Conservation (phyloP, 2,329 filamentous ascomycete species). For the Helotiales sp. region DNA sequence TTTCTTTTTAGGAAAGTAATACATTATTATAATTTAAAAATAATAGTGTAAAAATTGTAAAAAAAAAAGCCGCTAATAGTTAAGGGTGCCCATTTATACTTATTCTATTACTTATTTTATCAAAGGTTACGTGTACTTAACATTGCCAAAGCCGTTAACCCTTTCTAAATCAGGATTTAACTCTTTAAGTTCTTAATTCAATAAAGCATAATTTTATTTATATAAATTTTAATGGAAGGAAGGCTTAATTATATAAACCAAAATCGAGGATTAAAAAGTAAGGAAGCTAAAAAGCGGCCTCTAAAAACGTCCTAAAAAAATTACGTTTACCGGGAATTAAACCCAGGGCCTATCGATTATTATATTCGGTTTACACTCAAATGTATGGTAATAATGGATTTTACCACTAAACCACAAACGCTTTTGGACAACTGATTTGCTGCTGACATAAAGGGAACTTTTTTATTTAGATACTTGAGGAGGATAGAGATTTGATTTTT, state of each 20-base stretch:
- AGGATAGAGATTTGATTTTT: background rate
- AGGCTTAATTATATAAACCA: background rate
- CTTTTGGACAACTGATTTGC: background rate
- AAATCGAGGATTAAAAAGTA: background rate
- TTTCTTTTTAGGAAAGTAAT: background rate
- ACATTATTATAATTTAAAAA: background rate
- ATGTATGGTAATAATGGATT: conserved; percentile 31
- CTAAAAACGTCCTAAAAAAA: background rate
- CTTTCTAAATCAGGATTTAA: background rate
- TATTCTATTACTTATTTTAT: background rate
- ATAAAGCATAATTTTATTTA: background rate
- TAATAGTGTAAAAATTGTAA: background rate
- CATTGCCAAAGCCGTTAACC: background rate
- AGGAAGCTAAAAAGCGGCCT: background rate
- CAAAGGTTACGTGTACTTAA: background rate
- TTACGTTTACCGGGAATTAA: no score
- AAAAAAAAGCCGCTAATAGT: background rate
- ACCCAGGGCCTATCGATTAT: conserved; percentile 7
- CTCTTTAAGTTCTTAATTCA: background rate
- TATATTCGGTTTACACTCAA: background rate
- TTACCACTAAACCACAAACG: conserved; percentile 30
- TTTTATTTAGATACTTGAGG: background rate
- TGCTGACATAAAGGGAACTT: background rate
- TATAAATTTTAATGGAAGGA: background rate
- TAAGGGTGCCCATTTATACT: background rate